A percentile compares a stretch with the other conserved stretches of the same genome.
Conservation (phyloP, 1,139 yeast species). For the Blastobotrys buckinghamii region DNA sequence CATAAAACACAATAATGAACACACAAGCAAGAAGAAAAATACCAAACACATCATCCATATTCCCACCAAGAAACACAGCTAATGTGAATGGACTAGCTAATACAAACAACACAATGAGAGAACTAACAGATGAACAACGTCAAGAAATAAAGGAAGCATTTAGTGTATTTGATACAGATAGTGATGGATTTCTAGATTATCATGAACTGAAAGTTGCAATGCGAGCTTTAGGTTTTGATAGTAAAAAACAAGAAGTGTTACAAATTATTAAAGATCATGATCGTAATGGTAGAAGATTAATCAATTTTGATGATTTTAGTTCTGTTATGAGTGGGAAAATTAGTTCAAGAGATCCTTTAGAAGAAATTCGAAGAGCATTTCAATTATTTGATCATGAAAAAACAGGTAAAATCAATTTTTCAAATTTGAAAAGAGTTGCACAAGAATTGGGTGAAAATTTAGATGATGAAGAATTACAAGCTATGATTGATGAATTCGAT, state of each 20-base stretch:
- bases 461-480: slow-evolving; percentile 86
- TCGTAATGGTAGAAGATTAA: slow-evolving; percentile 63
- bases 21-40: slow-evolving; percentile 8
- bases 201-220: slow-evolving; percentile 84
- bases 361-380: slow-evolving; percentile 88
- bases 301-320: slow-evolving; percentile 77
- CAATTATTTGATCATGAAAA: slow-evolving; percentile 81
- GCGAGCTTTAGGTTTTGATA: slow-evolving; percentile 89
- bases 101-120: slow-evolving; percentile 29
- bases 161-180: slow-evolving; percentile 84
- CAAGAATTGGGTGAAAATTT: slow-evolving; percentile 89
- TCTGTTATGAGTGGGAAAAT: slow-evolving; percentile 72
- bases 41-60: slow-evolving; percentile 5
- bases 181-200: slow-evolving; percentile 83
- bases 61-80: background rate
- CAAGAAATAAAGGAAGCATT: slow-evolving; percentile 95
- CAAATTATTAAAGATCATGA: slow-evolving; percentile 79
- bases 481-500: slow-evolving; percentile 98
- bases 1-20: too few species aligned
- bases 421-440: slow-evolving; percentile 83
- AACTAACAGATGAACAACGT: slow-evolving; percentile 80
- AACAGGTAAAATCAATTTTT: slow-evolving; percentile 74
- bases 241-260: slow-evolving; percentile 72
- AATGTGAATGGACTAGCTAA: slow-evolving; percentile 1
- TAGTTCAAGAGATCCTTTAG: slow-evolving; percentile 82